A percentile compares a stretch with the other conserved stretches of the same genome.
Conservation (phyloP, 345 rosid species). For the Eucalyptus rudis region DNA sequence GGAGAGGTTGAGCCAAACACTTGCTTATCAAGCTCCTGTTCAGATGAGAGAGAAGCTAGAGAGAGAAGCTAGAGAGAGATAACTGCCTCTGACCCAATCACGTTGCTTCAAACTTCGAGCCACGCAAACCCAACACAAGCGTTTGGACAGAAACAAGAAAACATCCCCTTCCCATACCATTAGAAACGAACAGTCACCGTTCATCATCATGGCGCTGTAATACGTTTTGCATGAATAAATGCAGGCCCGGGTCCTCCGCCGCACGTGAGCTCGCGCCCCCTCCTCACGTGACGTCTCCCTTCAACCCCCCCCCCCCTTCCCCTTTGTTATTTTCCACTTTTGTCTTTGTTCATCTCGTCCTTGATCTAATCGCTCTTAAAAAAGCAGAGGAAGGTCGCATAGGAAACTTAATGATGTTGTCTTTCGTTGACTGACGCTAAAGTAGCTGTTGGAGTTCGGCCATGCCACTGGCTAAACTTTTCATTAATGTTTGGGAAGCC, state of each 20-base stretch:
- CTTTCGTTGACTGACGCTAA: not conserved
- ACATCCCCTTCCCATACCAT: conserved; percentile 9
- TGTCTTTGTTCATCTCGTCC: not conserved
- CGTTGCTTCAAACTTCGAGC: conserved; percentile 20
- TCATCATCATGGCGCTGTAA: conserved; percentile 3
- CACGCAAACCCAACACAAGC: conserved; percentile 4
- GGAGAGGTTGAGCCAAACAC: not conserved
- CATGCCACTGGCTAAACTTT: not conserved
- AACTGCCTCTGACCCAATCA: conserved; percentile 16
- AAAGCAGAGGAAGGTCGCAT: not conserved
- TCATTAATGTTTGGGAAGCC: not conserved
- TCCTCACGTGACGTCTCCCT: conserved; percentile 30
- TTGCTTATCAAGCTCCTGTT: not conserved
- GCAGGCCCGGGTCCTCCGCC: not conserved
- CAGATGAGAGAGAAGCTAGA: not conserved
- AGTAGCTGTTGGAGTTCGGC: not conserved
- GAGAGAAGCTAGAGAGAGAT: too few species aligned
- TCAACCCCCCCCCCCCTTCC: not conserved
- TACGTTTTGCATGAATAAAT: not conserved
- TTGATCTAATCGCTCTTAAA: not conserved
- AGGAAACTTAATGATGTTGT: not conserved
- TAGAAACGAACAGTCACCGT: conserved; percentile 23
- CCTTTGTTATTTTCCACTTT: not conserved
- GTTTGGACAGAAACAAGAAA: conserved; percentile 38
- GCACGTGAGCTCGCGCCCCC: conserved; percentile 28